phyloP scores from a whole-genome alignment of 768 basidiomycete species.

The Sutorius australiensis region DNA sequence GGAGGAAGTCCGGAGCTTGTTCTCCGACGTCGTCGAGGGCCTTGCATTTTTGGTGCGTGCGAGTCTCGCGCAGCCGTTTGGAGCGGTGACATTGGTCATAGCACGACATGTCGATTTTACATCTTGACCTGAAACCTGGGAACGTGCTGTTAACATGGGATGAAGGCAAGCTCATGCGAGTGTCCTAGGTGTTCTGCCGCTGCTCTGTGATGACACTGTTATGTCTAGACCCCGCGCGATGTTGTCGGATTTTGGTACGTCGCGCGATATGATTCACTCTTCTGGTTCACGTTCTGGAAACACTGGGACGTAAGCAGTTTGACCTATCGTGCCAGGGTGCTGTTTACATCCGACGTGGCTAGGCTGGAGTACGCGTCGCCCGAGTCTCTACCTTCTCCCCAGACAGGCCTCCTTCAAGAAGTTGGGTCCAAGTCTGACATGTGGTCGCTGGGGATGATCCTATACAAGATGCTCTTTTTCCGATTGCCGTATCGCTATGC shows the following conservation, averaged over 20 bases:
- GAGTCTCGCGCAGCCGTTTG: not conserved
- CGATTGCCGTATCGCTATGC: constrained; percentile 79
- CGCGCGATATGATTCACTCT: constrained; percentile 80
- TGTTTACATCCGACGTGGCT: not conserved
- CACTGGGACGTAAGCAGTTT: constrained; percentile 78
- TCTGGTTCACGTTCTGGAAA: constrained; percentile 77
- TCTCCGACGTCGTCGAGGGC: constrained; percentile 83
- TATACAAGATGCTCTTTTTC: constrained; percentile 92
- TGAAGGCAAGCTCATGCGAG: constrained; percentile 76
- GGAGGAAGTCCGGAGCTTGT: constrained; percentile 77
- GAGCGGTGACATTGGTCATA: constrained; percentile 28
- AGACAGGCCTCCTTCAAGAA: constrained; percentile 61
- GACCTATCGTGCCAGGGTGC: not conserved
- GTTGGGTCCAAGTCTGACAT: constrained; percentile 90
- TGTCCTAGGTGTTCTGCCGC: not conserved
- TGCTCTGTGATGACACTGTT: not conserved
- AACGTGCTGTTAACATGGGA: constrained; percentile 93
- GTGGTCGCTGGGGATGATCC: constrained; percentile 97
- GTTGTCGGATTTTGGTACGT: constrained; percentile 95
- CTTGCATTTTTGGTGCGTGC: constrained; percentile 74
- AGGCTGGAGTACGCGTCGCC: constrained; percentile 88
- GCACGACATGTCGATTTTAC: constrained; percentile 83
- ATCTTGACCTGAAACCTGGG: constrained; percentile 91
- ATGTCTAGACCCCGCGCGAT: constrained; percentile 77
- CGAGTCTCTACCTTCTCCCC: constrained; percentile 72